Evolutionary conservation across 2,329 filamentous ascomycete species (phyloP), one percentile per base, ranked within the genome.

Genomic region (Aspergillus felis): DNA sequence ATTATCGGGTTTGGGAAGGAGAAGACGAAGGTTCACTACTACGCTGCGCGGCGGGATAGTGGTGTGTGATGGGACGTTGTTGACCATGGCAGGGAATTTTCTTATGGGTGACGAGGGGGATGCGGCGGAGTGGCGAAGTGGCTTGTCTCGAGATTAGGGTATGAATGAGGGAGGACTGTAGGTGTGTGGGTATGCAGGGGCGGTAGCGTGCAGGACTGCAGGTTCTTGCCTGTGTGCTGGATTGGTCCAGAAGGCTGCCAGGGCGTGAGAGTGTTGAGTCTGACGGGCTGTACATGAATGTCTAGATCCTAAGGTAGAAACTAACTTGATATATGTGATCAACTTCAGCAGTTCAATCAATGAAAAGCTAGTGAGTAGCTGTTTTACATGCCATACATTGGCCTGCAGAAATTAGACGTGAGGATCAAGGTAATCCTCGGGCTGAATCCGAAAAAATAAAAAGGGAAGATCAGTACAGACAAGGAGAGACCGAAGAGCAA

Each of bases 41-140:
- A 14, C 32, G 4, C 28, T 54, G 75, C 78, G 51, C 52, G 63
- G 5, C 79, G 78, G 0, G 81, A 84, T 58, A 58, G 25, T 77
- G 49, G 81, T 84, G 17, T 84, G 81, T 61, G 56, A 68, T 1
- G 78, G 79, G 24, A 77, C 76, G 3, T 65, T 81, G 55, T 67
- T 76, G 42, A 67, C 79, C 17, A 66, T 74, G 0, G 65, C 70
- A 7, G 62, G 2, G 76, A 79, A 67, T 64, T 76, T 44, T 70
- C 70, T 10, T 79, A 79, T 66, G 12, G 54, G 49, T 2, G 32
- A 38, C 17, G 24, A 14, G 3, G 32, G 32, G 14, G 68, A 67
- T 8, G 74, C 74, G 12, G 65, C 71, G 0, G 53, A 22, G 74
- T 73, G 12, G 65, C 71, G 0, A 54, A 60, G 14, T 66, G 64